Evolutionary conservation across 345 rosid species (phyloP).

Genomic region (Turnera subulata): DNA sequence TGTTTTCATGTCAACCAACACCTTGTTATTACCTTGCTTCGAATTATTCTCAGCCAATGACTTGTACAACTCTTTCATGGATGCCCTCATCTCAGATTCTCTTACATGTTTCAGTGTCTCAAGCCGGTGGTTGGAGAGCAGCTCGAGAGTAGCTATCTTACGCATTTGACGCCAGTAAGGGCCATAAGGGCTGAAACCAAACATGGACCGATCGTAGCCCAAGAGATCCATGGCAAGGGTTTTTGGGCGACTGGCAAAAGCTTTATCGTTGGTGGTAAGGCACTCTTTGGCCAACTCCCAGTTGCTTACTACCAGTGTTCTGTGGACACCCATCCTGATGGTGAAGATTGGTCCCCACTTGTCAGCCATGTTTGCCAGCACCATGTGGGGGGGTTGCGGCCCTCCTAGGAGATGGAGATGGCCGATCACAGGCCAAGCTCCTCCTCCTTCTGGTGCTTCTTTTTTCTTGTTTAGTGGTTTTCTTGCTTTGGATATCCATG

Average conservation of each 20-base stretch:
- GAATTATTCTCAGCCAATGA: neutral
- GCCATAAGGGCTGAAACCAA: constrained; percentile 24
- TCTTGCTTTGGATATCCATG: neutral
- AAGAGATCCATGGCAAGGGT: constrained; percentile 7
- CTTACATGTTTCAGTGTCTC: constrained; percentile 16
- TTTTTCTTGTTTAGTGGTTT: too few species aligned
- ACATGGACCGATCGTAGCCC: constrained; percentile 18
- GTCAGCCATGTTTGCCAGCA: constrained; percentile 31
- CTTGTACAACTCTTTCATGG: constrained; percentile 1
- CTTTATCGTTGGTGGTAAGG: constrained; percentile 28
- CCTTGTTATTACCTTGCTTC: neutral
- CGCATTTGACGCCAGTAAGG: constrained; percentile 37
- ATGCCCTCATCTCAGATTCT: constrained; percentile 14
- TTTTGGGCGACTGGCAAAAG: constrained; percentile 23
- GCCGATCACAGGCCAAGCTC: constrained; percentile 14
- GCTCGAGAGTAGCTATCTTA: constrained; percentile 21
- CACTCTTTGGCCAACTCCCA: constrained; percentile 33
- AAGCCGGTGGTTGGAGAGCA: constrained; percentile 34
- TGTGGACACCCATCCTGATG: constrained; percentile 24
- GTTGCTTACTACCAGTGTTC: constrained; percentile 23
- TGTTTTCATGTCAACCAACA: constrained; percentile 4
- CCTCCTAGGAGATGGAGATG: constrained; percentile 19
- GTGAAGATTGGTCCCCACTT: constrained; percentile 32
- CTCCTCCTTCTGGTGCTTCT: constrained; percentile 3
- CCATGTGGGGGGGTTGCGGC: constrained; percentile 19